Conservation (phyloP, 2,329 filamentous ascomycete species). For the Paramyrothecium sp. region DNA sequence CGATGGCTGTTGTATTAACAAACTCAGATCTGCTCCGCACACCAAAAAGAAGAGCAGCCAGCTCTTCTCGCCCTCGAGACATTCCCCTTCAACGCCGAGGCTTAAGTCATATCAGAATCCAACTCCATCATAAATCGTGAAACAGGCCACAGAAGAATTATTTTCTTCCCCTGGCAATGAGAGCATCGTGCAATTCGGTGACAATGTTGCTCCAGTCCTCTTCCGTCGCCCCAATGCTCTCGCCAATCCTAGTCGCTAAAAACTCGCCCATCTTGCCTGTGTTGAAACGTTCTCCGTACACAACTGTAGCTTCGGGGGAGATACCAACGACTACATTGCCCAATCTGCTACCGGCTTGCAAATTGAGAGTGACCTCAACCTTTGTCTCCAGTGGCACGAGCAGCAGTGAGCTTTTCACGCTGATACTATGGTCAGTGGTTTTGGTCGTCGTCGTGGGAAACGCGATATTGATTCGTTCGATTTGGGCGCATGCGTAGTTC, state of each 20-base stretch:
- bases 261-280: constrained; percentile 74
- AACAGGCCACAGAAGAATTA: constrained; percentile 16
- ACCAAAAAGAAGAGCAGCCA: constrained; percentile 10
- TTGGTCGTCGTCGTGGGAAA: constrained; percentile 65
- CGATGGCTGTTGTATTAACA: too few relatives aligned
- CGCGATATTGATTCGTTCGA: constrained; percentile 59
- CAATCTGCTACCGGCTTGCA: constrained; percentile 45
- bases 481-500: constrained; percentile 54
- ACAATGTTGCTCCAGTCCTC: constrained; percentile 55
- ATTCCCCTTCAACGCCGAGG: constrained; percentile 13
- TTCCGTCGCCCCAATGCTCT: constrained; percentile 27
- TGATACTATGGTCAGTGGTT: constrained; percentile 63
- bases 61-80: constrained; percentile 7
- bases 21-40: not conserved
- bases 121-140: constrained; percentile 25
- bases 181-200: constrained; percentile 51
- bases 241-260: constrained; percentile 53
- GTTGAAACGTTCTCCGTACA: constrained; percentile 79
- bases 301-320: constrained; percentile 55
- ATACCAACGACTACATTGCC: constrained; percentile 56
- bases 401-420: constrained; percentile 60
- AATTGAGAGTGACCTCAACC: constrained; percentile 59
- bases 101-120: constrained; percentile 2
- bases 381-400: constrained; percentile 66
- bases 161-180: constrained; percentile 56